phyloP scores from a whole-genome alignment of 331 rosid genomes.

The Telfairia occidentalis region DNA sequence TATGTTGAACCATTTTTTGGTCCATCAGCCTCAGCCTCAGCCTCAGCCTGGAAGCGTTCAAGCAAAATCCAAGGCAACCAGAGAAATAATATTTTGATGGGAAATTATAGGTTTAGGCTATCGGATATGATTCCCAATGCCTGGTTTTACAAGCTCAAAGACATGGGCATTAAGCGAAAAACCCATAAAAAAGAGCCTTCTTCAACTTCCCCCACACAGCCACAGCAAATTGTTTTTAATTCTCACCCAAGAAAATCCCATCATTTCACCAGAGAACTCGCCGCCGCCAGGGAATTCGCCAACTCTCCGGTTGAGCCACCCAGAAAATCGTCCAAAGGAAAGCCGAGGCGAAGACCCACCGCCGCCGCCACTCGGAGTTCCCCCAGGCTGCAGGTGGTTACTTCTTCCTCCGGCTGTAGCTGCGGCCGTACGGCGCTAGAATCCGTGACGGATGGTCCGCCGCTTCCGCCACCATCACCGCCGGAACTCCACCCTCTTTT shows the following conservation, averaged over 20 bases:
- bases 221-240: slow-evolving; percentile 19
- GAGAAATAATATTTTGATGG: slow-evolving; percentile 27
- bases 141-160: slow-evolving; percentile 78
- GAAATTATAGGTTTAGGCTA: slow-evolving; percentile 61
- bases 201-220: slow-evolving; percentile 14
- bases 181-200: slow-evolving; percentile 29
- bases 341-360: slow-evolving; percentile 21
- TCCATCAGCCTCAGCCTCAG: background rate
- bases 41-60: background rate
- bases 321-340: slow-evolving; percentile 48
- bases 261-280: slow-evolving; percentile 54
- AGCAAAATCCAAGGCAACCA: background rate
- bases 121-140: slow-evolving; percentile 79
- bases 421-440: slow-evolving; percentile 27
- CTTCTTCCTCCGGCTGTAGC: slow-evolving; percentile 30
- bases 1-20: background rate
- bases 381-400: slow-evolving; percentile 10
- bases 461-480: slow-evolving; percentile 22
- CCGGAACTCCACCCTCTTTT: slow-evolving; percentile 48
- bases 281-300: no score
- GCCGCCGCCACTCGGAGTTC: slow-evolving; percentile 15
- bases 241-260: slow-evolving; percentile 56
- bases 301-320: slow-evolving; percentile 28
- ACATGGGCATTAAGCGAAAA: slow-evolving; percentile 41
- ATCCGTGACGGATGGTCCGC: slow-evolving; percentile 24